These are phyloP conservation scores for Chytriomyces sp. DNA, from an alignment of 192 early-diverging fungal genomes.

Conservation along the genomic window DNA sequence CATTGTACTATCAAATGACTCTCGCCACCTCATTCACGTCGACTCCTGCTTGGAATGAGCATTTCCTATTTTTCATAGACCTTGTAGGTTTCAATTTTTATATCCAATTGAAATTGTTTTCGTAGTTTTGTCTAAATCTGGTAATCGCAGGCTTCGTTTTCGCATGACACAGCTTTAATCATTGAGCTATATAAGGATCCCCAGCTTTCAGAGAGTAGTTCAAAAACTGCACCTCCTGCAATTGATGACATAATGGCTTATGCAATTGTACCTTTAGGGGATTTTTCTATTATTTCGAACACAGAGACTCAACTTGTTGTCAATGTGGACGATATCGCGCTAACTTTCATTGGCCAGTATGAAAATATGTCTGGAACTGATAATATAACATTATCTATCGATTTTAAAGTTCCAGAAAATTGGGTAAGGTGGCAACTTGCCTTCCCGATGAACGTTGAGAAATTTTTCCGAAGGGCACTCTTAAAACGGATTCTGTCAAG, in stretches of 20 bases:
- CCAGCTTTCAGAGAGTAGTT: background rate
- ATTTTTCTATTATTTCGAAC: conserved; percentile 11
- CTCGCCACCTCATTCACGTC: background rate
- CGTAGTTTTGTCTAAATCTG: background rate
- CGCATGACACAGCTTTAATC: conserved; percentile 16
- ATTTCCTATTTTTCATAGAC: conserved; percentile 19
- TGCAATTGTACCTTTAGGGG: conserved; percentile 20
- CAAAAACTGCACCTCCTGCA: no score
- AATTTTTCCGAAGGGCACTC: background rate
- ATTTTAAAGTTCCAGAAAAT: conserved; percentile 18
- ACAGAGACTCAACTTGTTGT: conserved; percentile 2
- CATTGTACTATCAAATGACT: conserved; percentile 33
- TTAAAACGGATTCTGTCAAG: conserved; percentile 9
- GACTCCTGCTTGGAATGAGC: conserved; percentile 29
- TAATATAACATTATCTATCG: background rate
- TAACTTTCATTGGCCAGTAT: conserved; percentile 3
- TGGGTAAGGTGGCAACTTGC: conserved; percentile 14
- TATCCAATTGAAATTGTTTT: no score
- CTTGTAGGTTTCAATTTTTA: conserved; percentile 2
- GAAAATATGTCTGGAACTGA: background rate
- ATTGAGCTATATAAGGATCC: conserved; percentile 32
- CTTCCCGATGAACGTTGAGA: background rate
- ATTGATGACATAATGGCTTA: conserved; percentile 28
- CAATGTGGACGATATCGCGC: background rate
- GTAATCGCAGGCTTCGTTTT: background rate